phyloP scores from a whole-genome alignment of 2,329 filamentous ascomycete genomes.

The Epichloe amarillans region DNA sequence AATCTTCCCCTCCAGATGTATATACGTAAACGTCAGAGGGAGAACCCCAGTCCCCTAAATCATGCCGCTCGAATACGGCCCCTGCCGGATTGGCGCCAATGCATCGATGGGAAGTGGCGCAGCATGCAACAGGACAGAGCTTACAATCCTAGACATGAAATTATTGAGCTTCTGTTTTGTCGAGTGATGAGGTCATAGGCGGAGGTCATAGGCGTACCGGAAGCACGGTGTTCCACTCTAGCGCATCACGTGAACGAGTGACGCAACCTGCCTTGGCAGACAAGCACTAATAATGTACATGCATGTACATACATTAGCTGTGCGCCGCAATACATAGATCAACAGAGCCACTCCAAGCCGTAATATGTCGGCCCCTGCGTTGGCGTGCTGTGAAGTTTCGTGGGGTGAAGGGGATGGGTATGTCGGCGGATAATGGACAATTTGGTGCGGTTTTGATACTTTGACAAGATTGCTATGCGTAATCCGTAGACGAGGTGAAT shows the following conservation, averaged over 20 bases:
- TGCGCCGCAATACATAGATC: not conserved
- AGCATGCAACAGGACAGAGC: not conserved
- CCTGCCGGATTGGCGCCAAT: not conserved
- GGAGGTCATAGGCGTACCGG: constrained; percentile 1
- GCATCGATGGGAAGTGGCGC: not conserved
- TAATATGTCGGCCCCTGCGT: constrained; percentile 1
- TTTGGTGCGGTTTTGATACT: not conserved
- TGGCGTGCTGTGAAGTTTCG: not conserved
- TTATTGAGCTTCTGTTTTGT: not conserved
- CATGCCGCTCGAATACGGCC: not conserved
- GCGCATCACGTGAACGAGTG: not conserved
- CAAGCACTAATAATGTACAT: no score
- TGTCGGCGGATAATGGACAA: no score
- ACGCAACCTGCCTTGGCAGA: not conserved
- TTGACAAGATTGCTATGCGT: not conserved
- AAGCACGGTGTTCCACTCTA: not conserved
- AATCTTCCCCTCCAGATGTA: not conserved
- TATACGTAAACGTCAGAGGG: not conserved
- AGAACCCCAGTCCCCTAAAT: not conserved
- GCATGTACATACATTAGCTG: not conserved
- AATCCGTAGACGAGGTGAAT: no score
- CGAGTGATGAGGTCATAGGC: constrained; percentile 1
- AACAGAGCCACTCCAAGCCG: no score
- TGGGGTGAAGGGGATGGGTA: no score
- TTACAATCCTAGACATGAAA: not conserved